Percentiles rank a stretch among this genome's conserved stretches.
phyloP scores from a whole-genome alignment of 1,284 basidiomycete species.

The Ganoderma resinaceum region DNA sequence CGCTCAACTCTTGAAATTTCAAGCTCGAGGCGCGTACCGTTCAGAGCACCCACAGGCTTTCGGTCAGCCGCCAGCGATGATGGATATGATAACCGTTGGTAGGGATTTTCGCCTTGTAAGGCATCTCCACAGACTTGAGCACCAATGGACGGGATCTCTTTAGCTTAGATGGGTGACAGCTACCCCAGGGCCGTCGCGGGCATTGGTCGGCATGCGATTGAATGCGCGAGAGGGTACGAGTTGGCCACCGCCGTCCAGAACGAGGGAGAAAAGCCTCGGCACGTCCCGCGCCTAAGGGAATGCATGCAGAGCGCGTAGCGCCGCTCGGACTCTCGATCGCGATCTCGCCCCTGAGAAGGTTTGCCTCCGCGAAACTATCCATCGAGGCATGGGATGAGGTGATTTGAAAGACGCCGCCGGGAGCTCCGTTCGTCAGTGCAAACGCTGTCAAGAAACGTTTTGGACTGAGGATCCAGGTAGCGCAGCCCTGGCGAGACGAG shows the following conservation, averaged over 20 bases:
- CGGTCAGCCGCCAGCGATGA: conserved; percentile 23
- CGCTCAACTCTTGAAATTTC: conserved; percentile 8
- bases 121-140: conserved; percentile 18
- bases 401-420: conserved; percentile 2
- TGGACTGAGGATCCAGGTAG: background rate
- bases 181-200: conserved; percentile 18
- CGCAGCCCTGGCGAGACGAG: background rate
- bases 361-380: conserved; percentile 2
- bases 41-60: conserved; percentile 23
- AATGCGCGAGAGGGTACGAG: background rate
- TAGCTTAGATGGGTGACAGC: conserved; percentile 22
- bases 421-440: background rate
- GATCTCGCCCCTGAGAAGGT: conserved; percentile 10
- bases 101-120: conserved; percentile 22
- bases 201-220: conserved; percentile 7
- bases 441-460: background rate
- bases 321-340: conserved; percentile 7
- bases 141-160: conserved; percentile 16
- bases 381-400: background rate
- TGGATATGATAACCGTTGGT: conserved; percentile 31
- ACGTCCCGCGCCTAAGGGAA: background rate
- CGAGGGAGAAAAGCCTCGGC: conserved; percentile 7
- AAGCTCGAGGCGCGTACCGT: conserved; percentile 2
- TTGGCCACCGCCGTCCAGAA: background rate
- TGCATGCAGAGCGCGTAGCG: conserved; percentile 4